phyloP scores from a whole-genome alignment of 495 filamentous ascomycete genomes.

The Amniculicola lignicola region DNA sequence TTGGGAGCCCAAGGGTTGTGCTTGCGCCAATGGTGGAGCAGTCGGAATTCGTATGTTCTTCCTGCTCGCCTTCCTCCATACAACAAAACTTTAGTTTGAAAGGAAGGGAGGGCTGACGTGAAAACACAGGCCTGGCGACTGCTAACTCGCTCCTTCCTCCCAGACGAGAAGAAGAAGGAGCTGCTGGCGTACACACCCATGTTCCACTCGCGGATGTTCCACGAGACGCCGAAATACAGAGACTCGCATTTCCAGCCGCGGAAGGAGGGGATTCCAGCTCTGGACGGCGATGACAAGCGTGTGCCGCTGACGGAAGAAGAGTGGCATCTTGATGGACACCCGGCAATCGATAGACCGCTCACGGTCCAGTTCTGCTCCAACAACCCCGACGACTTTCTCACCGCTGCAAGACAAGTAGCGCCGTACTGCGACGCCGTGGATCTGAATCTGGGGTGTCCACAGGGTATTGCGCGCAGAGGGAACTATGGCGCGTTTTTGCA shows the following conservation, averaged over 20 bases:
- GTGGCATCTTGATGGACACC: constrained; percentile 75
- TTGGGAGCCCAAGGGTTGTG: constrained; percentile 85
- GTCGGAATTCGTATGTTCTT: constrained; percentile 80
- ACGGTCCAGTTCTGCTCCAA: constrained; percentile 98
- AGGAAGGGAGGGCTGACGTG: too few relatives aligned
- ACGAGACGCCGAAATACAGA: constrained; percentile 70
- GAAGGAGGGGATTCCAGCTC: constrained; percentile 42
- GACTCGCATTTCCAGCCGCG: constrained; percentile 72
- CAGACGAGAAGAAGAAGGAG: constrained; percentile 50
- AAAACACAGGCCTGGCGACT: constrained; percentile 80
- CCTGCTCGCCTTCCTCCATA: constrained; percentile 11
- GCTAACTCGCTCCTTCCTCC: constrained; percentile 85
- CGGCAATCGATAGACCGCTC: constrained; percentile 74
- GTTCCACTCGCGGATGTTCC: constrained; percentile 86
- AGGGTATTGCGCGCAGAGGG: constrained; percentile 86
- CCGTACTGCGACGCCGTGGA: constrained; percentile 94
- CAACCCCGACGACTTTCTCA: constrained; percentile 69
- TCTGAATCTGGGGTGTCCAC: constrained; percentile 95
- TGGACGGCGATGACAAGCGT: constrained; percentile 17
- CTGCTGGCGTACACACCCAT: constrained; percentile 51
- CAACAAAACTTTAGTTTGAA: neutral
- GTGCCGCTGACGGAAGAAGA: constrained; percentile 9
- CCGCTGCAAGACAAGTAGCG: constrained; percentile 69
- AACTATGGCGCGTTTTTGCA: constrained; percentile 94
- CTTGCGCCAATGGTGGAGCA: constrained; percentile 98